A percentile compares a stretch with the other conserved stretches of the same genome.
These are phyloP conservation scores for Lactuca saligna DNA, from an alignment of 129 eudicot species.

Conservation along the genomic window DNA sequence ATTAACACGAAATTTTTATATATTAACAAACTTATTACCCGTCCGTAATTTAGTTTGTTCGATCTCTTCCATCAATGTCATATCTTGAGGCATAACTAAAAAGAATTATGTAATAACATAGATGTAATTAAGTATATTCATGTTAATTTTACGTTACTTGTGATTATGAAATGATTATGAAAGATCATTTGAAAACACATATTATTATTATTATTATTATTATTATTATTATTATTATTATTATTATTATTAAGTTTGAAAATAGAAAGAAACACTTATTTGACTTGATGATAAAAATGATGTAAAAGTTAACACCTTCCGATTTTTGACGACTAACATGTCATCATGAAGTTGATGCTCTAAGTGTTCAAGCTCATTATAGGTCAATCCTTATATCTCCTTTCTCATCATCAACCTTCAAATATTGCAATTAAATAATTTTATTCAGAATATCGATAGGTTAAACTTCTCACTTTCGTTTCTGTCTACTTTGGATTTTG, in stretches of 20 bases:
- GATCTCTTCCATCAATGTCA: constrained; percentile 58
- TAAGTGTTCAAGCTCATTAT: constrained; percentile 62
- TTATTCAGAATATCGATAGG: too few relatives aligned
- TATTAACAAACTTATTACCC: constrained; percentile 24
- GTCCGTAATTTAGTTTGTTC: constrained; percentile 55
- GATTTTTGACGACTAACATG: constrained; percentile 63
- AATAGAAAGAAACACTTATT: neutral
- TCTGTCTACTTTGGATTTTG: too few relatives aligned
- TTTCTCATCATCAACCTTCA: constrained; percentile 69
- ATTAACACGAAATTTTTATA: neutral
- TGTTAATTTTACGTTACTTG: neutral
- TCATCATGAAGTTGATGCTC: constrained; percentile 74
- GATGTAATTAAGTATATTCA: neutral
- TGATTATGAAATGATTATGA: neutral
- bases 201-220: too few relatives aligned
- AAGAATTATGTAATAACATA: neutral
- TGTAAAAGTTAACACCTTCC: constrained; percentile 42
- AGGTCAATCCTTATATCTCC: constrained; percentile 61
- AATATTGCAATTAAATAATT: neutral
- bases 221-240: too few relatives aligned
- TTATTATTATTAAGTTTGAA: too few relatives aligned
- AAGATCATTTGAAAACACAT: neutral
- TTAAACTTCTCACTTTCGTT: too few relatives aligned
- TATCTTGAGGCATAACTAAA: constrained; percentile 24
- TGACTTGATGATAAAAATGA: neutral